phyloP scores from a whole-genome alignment of 129 eudicot genomes.

The Solidago caesia region DNA sequence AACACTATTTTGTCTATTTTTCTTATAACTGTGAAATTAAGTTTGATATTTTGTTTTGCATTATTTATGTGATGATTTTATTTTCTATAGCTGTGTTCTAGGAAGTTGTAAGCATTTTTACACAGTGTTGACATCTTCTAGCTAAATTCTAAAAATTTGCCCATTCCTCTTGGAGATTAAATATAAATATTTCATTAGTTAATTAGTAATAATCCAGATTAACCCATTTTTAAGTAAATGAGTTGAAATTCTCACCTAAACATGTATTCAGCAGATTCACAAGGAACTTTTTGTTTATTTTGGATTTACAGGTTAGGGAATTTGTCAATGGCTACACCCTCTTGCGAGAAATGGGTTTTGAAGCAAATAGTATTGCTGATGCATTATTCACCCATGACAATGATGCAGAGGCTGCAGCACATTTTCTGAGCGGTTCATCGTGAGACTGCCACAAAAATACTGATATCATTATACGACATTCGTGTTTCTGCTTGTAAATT shows the following conservation, averaged over 20 bases:
- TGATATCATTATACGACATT: conserved; percentile 5
- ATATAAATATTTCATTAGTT: too few species aligned
- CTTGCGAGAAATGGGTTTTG: conserved; percentile 84
- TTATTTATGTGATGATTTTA: too few species aligned
- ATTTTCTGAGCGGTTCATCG: conserved; percentile 55
- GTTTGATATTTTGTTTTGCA: too few species aligned
- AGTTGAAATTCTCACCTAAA: neutral
- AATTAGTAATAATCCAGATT: too few species aligned
- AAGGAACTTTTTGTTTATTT: neutral
- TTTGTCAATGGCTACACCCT: conserved; percentile 63
- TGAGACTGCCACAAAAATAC: conserved; percentile 8
- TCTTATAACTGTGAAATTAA: too few species aligned
- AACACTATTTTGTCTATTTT: neutral
- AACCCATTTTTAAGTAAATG: too few species aligned
- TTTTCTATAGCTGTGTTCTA: neutral
- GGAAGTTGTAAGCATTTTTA: neutral
- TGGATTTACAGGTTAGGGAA: conserved; percentile 60
- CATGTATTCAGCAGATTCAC: neutral
- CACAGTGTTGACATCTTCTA: neutral
- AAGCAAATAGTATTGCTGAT: conserved; percentile 74
- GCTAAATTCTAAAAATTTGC: too few species aligned
- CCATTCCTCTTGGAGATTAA: too few species aligned
- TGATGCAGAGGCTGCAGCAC: conserved; percentile 83
- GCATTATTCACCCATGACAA: conserved; percentile 77
- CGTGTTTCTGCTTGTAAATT: conserved; percentile 16